Evolutionary conservation across 257 asterid species (phyloP).

Genomic region (Gentiana macrophylla): DNA sequence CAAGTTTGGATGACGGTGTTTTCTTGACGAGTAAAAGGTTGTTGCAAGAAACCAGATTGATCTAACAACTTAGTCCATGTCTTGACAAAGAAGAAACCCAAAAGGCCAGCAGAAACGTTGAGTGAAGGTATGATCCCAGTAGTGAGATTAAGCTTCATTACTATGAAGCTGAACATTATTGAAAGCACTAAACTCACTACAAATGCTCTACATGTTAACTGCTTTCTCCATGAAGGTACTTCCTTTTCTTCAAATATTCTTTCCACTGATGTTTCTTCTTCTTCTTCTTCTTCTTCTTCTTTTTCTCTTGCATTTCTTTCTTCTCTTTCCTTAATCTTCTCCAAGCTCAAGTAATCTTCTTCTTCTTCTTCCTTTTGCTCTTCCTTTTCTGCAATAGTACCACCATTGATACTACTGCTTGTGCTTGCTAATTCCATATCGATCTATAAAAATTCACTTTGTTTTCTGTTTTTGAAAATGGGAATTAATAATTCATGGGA

Average conservation of each 20-base stretch:
- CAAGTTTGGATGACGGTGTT: constrained; percentile 74
- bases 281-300: constrained; percentile 9
- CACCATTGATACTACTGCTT: no score
- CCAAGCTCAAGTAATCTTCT: no score
- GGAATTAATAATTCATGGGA: no score
- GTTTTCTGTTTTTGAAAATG: no score
- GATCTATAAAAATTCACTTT: no score
- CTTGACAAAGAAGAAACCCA: constrained; percentile 59
- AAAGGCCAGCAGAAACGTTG: constrained; percentile 57
- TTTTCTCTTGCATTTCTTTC: no score
- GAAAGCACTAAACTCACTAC: constrained; percentile 44
- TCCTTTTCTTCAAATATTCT: constrained; percentile 29
- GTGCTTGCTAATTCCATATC: no score
- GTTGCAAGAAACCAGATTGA: constrained; percentile 34
- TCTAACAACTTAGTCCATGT: constrained; percentile 41
- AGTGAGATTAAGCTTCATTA: constrained; percentile 54
- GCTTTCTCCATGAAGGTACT: constrained; percentile 54
- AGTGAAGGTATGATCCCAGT: constrained; percentile 62
- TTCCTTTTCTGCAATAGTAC: not conserved
- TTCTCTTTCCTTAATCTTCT: not conserved
- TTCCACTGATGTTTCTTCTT: constrained; percentile 22
- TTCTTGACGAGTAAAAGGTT: constrained; percentile 64
- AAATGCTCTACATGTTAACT: constrained; percentile 47
- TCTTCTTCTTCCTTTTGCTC: not conserved
- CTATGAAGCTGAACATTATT: constrained; percentile 41